Evolutionary conservation across 73 alveolate genomes (phyloP), one percentile per base, ranked within the genome.

Genomic region (Vitrella brassicaformis): DNA sequence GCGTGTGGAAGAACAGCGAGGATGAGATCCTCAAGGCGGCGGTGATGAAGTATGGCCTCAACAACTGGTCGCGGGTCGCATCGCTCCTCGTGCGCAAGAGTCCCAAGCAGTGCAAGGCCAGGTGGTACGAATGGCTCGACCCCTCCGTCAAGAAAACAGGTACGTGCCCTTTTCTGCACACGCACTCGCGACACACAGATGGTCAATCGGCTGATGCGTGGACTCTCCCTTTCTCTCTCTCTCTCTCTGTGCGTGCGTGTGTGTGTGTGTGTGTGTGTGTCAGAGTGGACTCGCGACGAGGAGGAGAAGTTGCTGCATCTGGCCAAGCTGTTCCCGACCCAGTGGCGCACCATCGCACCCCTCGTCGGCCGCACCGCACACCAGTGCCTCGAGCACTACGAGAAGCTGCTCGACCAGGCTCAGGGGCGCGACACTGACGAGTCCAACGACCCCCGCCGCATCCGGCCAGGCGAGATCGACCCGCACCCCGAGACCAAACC

Each of bases 91-190:
- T 96, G 22, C 83, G 99, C 73, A 97, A 97, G 82, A 90, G 98
- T 67, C 98, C 99, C 67, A 97, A 97, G 78, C 97, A 97, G 87
- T 97, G 99, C 88, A 97, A 97, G 82, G 97, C 97, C 74, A 90
- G 99, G 84, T 97, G 99, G 99, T 97, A 97, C 79, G 99, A 97
- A 67, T 97, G 99, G 98, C 94, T 97, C 47, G 99, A 97, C 79
- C 99, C 99, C 27, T 87, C 92, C 76, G 95, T 97, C 77, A 97
- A 95, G 78, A 97, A 97, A 81, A 97, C 99, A 0, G n/a, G n/a
- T n/a, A n/a, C n/a, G n/a, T n/a, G n/a, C n/a, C n/a, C n/a, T n/a
- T n/a, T n/a, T n/a, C n/a, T n/a, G n/a, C n/a, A n/a, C n/a, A n/a
- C n/a, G n/a, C n/a, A n/a, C n/a, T n/a, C n/a, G n/a, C n/a, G n/a